phyloP scores from a whole-genome alignment of 2,329 filamentous ascomycete genomes.

The Ophiostoma australiae region DNA sequence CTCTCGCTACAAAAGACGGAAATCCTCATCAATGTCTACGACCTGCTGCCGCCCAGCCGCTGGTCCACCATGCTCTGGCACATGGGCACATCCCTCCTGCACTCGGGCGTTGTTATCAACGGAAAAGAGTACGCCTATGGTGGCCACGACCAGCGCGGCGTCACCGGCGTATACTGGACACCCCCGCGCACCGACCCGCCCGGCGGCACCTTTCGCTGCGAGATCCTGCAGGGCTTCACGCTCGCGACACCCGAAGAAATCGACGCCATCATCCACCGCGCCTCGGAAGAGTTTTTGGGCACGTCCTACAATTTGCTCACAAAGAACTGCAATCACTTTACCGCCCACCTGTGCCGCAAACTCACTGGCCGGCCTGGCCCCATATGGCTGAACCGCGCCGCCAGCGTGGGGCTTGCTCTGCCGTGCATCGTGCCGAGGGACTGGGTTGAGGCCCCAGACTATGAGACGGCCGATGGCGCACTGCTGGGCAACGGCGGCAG shows the following conservation, averaged over 20 bases:
- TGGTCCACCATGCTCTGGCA: slow-evolving; percentile 74
- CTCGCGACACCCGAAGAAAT: slow-evolving; percentile 65
- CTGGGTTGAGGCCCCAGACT: slow-evolving; percentile 76
- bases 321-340: slow-evolving; percentile 87
- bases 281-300: slow-evolving; percentile 68
- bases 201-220: slow-evolving; percentile 69
- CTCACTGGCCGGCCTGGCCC: slow-evolving; percentile 68
- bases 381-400: slow-evolving; percentile 74
- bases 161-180: slow-evolving; percentile 82
- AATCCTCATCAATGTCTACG: slow-evolving; percentile 72
- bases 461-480: slow-evolving; percentile 66
- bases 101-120: slow-evolving; percentile 78
- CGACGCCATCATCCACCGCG: slow-evolving; percentile 61
- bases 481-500: slow-evolving; percentile 54
- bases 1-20: slow-evolving; percentile 67
- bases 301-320: slow-evolving; percentile 75
- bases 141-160: slow-evolving; percentile 64
- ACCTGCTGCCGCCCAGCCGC: slow-evolving; percentile 69
- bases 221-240: slow-evolving; percentile 75
- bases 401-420: slow-evolving; percentile 73
- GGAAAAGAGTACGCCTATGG: slow-evolving; percentile 80
- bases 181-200: slow-evolving; percentile 66
- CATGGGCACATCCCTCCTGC: slow-evolving; percentile 69
- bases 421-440: slow-evolving; percentile 78
- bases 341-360: slow-evolving; percentile 66